Evolutionary conservation across 1,284 basidiomycete genomes (phyloP).

Genomic region (Cerioporus squamosus): DNA sequence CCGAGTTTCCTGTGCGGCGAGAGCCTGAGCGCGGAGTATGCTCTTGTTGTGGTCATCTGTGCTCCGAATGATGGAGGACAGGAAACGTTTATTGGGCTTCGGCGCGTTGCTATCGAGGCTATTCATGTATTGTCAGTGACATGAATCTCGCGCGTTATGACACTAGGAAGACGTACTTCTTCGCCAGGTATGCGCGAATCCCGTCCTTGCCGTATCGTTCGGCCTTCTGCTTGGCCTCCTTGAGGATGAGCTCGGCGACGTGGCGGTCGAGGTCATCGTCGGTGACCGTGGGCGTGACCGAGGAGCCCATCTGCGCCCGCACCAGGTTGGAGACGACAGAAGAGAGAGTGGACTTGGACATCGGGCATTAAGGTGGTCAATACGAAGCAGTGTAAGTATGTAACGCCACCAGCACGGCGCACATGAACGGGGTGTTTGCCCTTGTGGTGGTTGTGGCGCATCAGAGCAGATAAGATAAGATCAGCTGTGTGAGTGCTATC

Average conservation of each 20-base stretch:
- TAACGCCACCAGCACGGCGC: background rate
- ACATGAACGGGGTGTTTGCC: slow-evolving; percentile 4
- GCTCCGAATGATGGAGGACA: slow-evolving; percentile 84
- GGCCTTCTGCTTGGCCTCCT: slow-evolving; percentile 90
- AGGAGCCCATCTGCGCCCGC: slow-evolving; percentile 77
- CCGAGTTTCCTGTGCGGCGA: slow-evolving; percentile 75
- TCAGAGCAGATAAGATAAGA: background rate
- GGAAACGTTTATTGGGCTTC: slow-evolving; percentile 89
- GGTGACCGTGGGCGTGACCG: slow-evolving; percentile 64
- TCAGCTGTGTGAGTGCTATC: too few relatives aligned
- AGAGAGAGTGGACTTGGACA: slow-evolving; percentile 58
- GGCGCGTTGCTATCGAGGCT: slow-evolving; percentile 61
- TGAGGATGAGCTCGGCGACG: slow-evolving; percentile 86
- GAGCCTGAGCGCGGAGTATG: slow-evolving; percentile 76
- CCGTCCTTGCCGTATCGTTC: slow-evolving; percentile 69
- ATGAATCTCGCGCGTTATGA: background rate
- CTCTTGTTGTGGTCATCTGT: slow-evolving; percentile 93
- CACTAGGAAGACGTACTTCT: slow-evolving; percentile 35
- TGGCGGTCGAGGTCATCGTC: slow-evolving; percentile 89
- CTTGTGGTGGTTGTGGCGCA: slow-evolving; percentile 16
- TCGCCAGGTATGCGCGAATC: slow-evolving; percentile 69
- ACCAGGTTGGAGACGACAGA: slow-evolving; percentile 86
- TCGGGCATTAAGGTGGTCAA: slow-evolving; percentile 24
- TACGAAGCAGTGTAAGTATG: too few relatives aligned
- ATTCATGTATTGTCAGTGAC: slow-evolving; percentile 11